A percentile compares a stretch with the other conserved stretches of the same genome.
phyloP scores from a whole-genome alignment of 2,329 filamentous ascomycete species.

The Aspergillus tamarii region DNA sequence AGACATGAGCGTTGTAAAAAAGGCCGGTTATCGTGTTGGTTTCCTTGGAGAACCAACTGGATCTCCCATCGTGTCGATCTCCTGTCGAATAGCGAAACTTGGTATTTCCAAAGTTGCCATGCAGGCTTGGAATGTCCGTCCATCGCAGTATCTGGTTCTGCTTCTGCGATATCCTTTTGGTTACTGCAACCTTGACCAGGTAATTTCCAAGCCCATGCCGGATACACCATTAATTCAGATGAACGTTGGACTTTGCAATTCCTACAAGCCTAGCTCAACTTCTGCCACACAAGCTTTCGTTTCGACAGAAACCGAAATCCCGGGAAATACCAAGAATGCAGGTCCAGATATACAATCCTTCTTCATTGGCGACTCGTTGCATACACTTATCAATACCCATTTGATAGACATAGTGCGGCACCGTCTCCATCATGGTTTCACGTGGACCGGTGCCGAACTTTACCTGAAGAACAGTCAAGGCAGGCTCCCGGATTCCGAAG shows the following conservation, averaged over 20 bases:
- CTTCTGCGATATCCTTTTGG: constrained; percentile 66
- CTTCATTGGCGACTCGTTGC: constrained; percentile 73
- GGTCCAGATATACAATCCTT: constrained; percentile 53
- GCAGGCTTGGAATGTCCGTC: constrained; percentile 73
- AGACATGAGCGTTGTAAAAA: constrained; percentile 65
- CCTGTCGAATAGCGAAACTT: constrained; percentile 70
- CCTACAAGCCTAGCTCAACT: constrained; percentile 68
- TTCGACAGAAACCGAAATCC: constrained; percentile 40
- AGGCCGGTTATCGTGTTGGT: constrained; percentile 72
- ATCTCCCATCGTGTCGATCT: constrained; percentile 64
- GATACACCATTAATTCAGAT: constrained; percentile 51
- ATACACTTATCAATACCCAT: constrained; percentile 67
- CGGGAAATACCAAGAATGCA: neutral
- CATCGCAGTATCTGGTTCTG: constrained; percentile 71
- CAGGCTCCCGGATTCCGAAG: constrained; percentile 20
- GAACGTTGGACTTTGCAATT: constrained; percentile 70
- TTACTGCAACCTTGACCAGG: constrained; percentile 63
- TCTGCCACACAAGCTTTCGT: constrained; percentile 59
- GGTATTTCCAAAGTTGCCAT: constrained; percentile 74
- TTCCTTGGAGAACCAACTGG: constrained; percentile 58
- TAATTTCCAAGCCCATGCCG: constrained; percentile 31
- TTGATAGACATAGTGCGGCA: constrained; percentile 67
- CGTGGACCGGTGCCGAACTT: constrained; percentile 70
- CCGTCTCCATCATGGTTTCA: constrained; percentile 55
- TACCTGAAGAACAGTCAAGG: constrained; percentile 56